Conservation (phyloP, 306 rosid species). For the Nissolia schottii region DNA sequence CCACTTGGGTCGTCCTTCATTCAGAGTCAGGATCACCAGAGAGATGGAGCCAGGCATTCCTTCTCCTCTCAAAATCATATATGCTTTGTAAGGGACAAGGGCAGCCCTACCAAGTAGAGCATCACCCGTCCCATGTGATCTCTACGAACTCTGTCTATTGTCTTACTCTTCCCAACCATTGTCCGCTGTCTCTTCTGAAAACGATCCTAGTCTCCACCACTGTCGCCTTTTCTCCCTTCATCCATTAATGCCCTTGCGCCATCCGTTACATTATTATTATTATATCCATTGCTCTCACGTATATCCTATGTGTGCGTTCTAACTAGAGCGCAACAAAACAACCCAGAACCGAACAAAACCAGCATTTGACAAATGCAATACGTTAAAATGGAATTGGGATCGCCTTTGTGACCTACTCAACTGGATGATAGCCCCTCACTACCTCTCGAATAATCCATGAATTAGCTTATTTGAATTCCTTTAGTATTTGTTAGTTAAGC, state of each 20-base stretch:
- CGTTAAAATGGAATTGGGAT: neutral
- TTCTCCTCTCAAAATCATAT: conserved; percentile 20
- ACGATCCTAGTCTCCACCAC: conserved; percentile 24
- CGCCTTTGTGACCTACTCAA: neutral
- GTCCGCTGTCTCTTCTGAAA: conserved; percentile 31
- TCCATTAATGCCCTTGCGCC: conserved; percentile 16
- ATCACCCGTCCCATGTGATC: conserved; percentile 41
- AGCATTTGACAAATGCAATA: conserved; percentile 8
- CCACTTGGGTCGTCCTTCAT: neutral
- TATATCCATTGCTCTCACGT: no score
- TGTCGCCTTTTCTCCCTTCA: conserved; percentile 40
- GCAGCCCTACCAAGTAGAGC: conserved; percentile 37
- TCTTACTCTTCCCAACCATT: conserved; percentile 36
- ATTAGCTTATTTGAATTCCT: no score
- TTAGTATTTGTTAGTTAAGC: no score
- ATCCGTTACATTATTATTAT: conserved; percentile 29
- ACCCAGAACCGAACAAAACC: conserved; percentile 27
- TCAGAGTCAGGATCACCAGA: no score
- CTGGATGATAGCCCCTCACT: conserved; percentile 23
- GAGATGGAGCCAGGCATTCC: no score
- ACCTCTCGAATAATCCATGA: conserved; percentile 9
- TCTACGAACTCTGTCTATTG: conserved; percentile 33
- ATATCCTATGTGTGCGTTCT: neutral
- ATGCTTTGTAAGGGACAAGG: conserved; percentile 27
- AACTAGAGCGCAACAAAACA: conserved; percentile 33